A percentile compares a stretch with the other conserved stretches of the same genome.
These are phyloP conservation scores for Citrus glauca DNA, from an alignment of 345 rosid species.

Conservation along the genomic window DNA sequence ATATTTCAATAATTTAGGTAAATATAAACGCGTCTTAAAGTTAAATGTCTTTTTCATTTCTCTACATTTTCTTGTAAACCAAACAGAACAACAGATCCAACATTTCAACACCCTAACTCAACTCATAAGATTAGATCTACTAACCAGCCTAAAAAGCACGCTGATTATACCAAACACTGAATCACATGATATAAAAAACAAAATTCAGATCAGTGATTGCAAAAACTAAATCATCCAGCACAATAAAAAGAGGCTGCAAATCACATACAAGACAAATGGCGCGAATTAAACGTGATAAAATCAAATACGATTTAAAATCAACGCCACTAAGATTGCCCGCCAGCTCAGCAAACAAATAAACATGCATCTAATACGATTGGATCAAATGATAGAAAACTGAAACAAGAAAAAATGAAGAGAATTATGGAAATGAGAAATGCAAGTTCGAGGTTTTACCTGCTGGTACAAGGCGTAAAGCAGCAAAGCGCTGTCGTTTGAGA, in stretches of 20 bases:
- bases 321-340: slow-evolving; percentile 9
- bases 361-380: slow-evolving; percentile 9
- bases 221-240: neutral
- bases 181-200: neutral
- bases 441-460: slow-evolving; percentile 43
- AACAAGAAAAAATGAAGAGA: neutral
- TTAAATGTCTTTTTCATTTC: neutral
- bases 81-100: slow-evolving; percentile 1
- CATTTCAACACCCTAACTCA: neutral
- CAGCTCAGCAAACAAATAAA: slow-evolving; percentile 11
- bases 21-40: neutral
- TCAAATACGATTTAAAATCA: neutral
- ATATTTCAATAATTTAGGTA: neutral
- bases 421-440: slow-evolving; percentile 8
- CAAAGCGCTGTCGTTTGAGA: slow-evolving; percentile 71
- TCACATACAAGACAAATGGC: neutral
- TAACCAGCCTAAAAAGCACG: neutral
- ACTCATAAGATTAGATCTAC: slow-evolving; percentile 26
- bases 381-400: slow-evolving; percentile 13
- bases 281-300: neutral
- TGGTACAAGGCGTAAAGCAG: slow-evolving; percentile 85
- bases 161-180: neutral
- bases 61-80: neutral
- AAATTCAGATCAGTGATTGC: neutral
- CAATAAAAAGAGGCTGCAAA: neutral